phyloP scores from a whole-genome alignment of 768 basidiomycete species.

The Mycena galericulata region DNA sequence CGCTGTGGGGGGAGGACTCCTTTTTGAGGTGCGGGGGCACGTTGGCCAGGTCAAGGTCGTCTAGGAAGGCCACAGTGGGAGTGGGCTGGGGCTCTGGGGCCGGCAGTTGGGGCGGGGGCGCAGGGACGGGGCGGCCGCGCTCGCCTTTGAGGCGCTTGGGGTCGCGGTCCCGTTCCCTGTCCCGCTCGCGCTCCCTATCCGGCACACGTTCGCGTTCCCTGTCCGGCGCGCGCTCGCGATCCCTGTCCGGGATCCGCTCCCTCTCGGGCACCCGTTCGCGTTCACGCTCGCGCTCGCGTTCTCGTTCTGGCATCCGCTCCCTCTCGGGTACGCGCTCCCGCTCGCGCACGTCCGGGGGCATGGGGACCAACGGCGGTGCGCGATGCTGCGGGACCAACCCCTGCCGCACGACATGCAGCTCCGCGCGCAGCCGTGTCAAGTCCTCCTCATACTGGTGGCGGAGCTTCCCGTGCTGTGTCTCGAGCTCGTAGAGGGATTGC shows the following conservation, averaged over 20 bases:
- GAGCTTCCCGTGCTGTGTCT: slow-evolving; percentile 74
- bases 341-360: slow-evolving; percentile 29
- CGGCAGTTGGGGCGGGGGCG: slow-evolving; percentile 44
- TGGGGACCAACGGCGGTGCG: slow-evolving; percentile 49
- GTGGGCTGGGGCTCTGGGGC: slow-evolving; percentile 47
- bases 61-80: slow-evolving; percentile 41
- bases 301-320: slow-evolving; percentile 42
- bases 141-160: slow-evolving; percentile 63
- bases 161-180: slow-evolving; percentile 55
- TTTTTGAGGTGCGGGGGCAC: slow-evolving; percentile 59
- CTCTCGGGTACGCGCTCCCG: slow-evolving; percentile 35
- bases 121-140: slow-evolving; percentile 42
- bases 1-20: slow-evolving; percentile 50
- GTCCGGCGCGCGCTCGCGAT: slow-evolving; percentile 57
- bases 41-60: slow-evolving; percentile 51
- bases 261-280: slow-evolving; percentile 54
- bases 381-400: slow-evolving; percentile 41
- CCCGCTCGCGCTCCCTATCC: slow-evolving; percentile 46
- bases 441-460: slow-evolving; percentile 78
- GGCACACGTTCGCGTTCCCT: slow-evolving; percentile 49
- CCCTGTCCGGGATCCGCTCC: slow-evolving; percentile 54
- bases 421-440: slow-evolving; percentile 63
- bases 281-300: slow-evolving; percentile 34
- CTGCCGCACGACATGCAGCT: slow-evolving; percentile 63
- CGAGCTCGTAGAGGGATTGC: slow-evolving; percentile 79